Evolutionary conservation across 306 rosid genomes (phyloP).

Genomic region (Calophaca sinica): DNA sequence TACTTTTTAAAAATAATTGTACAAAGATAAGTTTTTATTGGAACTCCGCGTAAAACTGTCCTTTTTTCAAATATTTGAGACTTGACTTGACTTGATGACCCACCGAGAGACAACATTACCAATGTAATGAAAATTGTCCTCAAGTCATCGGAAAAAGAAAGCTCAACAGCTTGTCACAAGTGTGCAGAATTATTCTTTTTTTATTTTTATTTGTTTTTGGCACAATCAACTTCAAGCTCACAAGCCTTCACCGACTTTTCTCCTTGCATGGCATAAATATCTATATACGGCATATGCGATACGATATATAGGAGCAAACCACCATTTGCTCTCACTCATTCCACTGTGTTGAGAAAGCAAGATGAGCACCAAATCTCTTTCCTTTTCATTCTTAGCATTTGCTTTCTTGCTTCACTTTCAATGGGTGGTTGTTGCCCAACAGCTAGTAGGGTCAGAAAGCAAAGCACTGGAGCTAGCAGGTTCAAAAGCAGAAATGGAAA

Average conservation of each 20-base stretch:
- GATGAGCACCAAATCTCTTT: slow-evolving; percentile 44
- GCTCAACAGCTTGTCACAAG: slow-evolving; percentile 38
- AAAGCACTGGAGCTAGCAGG: slow-evolving; percentile 47
- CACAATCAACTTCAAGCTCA: no score
- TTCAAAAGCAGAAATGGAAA: slow-evolving; percentile 32
- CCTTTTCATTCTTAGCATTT: slow-evolving; percentile 37
- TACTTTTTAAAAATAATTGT: no score
- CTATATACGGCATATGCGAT: no score
- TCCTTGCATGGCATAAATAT: no score
- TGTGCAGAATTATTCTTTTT: neutral
- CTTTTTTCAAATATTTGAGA: neutral
- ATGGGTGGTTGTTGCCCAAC: neutral
- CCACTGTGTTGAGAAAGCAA: neutral
- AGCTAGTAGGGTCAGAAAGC: slow-evolving; percentile 32
- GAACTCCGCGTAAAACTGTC: no score
- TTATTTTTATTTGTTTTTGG: no score
- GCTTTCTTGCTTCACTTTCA: slow-evolving; percentile 25
- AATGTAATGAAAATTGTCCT: neutral
- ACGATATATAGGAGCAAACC: neutral
- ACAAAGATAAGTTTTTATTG: no score
- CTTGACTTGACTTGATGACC: neutral
- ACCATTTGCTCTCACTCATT: neutral
- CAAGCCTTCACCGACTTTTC: no score
- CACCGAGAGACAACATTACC: neutral
- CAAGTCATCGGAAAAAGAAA: slow-evolving; percentile 41